Conservation (phyloP, 2,329 filamentous ascomycete species). For the Ophiostoma sp. region DNA sequence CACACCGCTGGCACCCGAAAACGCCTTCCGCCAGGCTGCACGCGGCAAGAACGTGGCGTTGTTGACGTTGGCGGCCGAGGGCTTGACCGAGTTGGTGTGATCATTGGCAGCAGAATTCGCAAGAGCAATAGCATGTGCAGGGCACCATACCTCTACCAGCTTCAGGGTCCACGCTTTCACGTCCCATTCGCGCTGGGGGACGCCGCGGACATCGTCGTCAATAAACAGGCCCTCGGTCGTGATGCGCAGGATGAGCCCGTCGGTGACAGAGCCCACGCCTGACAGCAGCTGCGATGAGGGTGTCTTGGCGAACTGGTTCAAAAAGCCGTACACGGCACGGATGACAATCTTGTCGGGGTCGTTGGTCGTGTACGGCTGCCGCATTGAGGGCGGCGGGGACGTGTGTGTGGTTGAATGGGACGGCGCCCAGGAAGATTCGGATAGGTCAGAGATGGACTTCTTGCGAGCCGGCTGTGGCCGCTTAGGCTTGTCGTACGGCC, state of each 20-base stretch:
- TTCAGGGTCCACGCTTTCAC: conserved; percentile 98
- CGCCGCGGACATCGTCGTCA: conserved; percentile 87
- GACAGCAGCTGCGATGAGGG: conserved; percentile 88
- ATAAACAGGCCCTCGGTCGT: conserved; percentile 95
- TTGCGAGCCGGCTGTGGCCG: conserved; percentile 51
- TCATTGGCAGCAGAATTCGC: conserved; percentile 41
- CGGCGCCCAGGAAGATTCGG: conserved; percentile 82
- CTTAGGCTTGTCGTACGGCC: conserved; percentile 72
- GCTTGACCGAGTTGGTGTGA: conserved; percentile 39
- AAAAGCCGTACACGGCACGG: conserved; percentile 88
- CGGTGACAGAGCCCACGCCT: conserved; percentile 80
- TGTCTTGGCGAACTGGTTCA: conserved; percentile 83
- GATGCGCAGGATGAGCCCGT: conserved; percentile 88
- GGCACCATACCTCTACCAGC: conserved; percentile 83
- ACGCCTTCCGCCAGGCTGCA: conserved; percentile 47
- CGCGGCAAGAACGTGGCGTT: conserved; percentile 50
- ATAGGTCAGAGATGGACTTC: conserved; percentile 70
- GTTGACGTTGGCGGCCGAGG: conserved; percentile 42
- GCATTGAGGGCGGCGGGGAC: conserved; percentile 75
- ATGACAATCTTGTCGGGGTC: conserved; percentile 97
- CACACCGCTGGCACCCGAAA: conserved; percentile 43
- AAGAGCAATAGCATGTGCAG: conserved; percentile 59
- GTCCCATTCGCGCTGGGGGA: conserved; percentile 97
- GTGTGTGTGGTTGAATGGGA: conserved; percentile 83
- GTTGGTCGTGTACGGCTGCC: conserved; percentile 78